Base-by-base conservation (phyloP, 257 asterid genomes). In the Solanum corneliomulleri region DNA sequence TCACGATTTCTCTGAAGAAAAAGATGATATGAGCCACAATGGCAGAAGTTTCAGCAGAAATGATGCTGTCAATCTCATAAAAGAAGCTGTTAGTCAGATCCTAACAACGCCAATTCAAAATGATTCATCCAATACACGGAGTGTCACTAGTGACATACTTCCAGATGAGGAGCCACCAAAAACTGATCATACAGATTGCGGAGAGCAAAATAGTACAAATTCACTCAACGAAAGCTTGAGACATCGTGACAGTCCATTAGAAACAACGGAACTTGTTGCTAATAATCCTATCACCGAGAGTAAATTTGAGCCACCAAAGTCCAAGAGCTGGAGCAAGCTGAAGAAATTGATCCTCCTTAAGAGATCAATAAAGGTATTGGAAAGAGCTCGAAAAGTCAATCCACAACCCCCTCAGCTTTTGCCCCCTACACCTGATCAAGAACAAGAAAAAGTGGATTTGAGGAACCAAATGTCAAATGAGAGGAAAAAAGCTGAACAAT, bases 321-420 rank as follows among this genome's bases (percentile, higher is more conserved):
- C 90, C 16, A 93, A 91, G 92, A 97, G 93, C 87, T 96, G 99
- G 99, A 91, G 93, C 91, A 97, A 95, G 91, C 94, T 96, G 92
- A 95, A 93, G 87, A 94, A 88, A 85, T 86, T 93, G 86, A 64
- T 97, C 6, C 94, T 96, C 60, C 92, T 97, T 14, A 94, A 92
- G 93, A 92, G 95, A 87, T 97, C 98, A 44, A 93, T 96, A 84
- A 93, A 86, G 80, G 98, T 98, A 29, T 87, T 97, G 93, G 96
- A 94, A 88, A 93, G 90, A n/a, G 94, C 94, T 25, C 87, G 96
- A 88, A 91, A 88, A 78, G 66, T 81, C 33, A 88, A 89, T 85
- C 89, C 88, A 74, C 88, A 85, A 75, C 45, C 90, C 47, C 88
- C 37, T 25, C 85, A 60, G 9, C 23, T 66, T 77, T 81, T 89